Percentiles rank a stretch among this genome's conserved stretches.
These are phyloP conservation scores for Eimeria tenella DNA, from an alignment of 169 alveolate genomes.

Conservation along the genomic window DNA sequence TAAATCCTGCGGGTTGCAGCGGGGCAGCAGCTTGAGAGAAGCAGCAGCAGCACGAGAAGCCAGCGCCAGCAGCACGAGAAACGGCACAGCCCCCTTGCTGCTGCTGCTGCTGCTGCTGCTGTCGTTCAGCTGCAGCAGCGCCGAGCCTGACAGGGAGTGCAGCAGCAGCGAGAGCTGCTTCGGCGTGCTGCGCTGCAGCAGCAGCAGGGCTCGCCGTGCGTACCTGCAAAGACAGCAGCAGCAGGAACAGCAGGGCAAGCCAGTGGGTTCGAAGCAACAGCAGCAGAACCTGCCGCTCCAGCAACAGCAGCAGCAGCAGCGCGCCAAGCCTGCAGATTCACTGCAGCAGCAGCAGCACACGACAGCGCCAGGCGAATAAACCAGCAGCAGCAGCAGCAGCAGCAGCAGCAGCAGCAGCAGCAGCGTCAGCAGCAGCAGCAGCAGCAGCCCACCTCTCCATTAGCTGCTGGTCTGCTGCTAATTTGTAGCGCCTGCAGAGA, in stretches of 20 bases:
- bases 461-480: neutral
- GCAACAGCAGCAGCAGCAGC: neutral
- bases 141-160: slow-evolving; percentile 13
- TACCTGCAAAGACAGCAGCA: neutral
- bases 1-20: slow-evolving; percentile 36
- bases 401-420: slow-evolving; percentile 28
- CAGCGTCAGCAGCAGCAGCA: too few species aligned
- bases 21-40: slow-evolving; percentile 3
- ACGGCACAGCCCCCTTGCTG: neutral
- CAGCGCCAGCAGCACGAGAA: slow-evolving; percentile 33
- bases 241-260: neutral
- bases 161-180: slow-evolving; percentile 43
- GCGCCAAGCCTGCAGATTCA: neutral
- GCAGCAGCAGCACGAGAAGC: slow-evolving; percentile 52
- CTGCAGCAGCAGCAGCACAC: neutral
- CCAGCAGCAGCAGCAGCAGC: neutral
- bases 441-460: neutral
- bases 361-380: too few species aligned
- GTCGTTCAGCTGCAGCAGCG: slow-evolving; percentile 25
- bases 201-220: slow-evolving; percentile 14
- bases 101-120: slow-evolving; percentile 51
- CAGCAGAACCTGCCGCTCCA: neutral
- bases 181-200: neutral
- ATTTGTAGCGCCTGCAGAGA: slow-evolving; percentile 1
- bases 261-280: neutral